These are phyloP conservation scores for Exophiala viscosa DNA, from an alignment of 2,329 filamentous ascomycete species.

Conservation along the genomic window DNA sequence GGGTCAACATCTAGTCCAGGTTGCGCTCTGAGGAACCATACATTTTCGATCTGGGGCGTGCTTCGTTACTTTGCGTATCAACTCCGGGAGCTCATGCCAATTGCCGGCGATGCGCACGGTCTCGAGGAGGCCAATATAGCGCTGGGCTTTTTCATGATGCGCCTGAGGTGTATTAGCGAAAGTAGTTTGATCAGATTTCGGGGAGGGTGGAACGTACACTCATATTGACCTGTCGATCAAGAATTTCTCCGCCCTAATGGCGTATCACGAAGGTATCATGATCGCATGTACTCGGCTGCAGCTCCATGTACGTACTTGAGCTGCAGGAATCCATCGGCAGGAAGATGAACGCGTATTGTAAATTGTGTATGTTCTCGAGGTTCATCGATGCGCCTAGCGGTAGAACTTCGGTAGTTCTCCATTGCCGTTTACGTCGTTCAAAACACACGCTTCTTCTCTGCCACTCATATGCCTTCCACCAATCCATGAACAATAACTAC, in stretches of 20 bases:
- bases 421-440: too few species aligned
- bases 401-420: not conserved
- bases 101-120: slow-evolving; percentile 80
- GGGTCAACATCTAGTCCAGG: slow-evolving; percentile 13
- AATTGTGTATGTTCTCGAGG: not conserved
- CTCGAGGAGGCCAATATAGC: slow-evolving; percentile 80
- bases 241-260: not conserved
- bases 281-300: slow-evolving; percentile 5
- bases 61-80: slow-evolving; percentile 89
- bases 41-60: slow-evolving; percentile 82
- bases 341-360: not conserved
- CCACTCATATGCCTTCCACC: not conserved
- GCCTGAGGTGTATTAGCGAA: slow-evolving; percentile 32
- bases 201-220: slow-evolving; percentile 22
- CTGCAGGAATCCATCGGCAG: not conserved
- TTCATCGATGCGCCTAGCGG: not conserved
- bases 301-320: slow-evolving; percentile 3
- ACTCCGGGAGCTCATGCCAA: slow-evolving; percentile 82
- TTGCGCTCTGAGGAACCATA: slow-evolving; percentile 42
- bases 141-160: slow-evolving; percentile 68
- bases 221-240: slow-evolving; percentile 23
- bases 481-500: not conserved
- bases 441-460: too few species aligned
- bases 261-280: not conserved
- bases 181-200: not conserved